phyloP scores from a whole-genome alignment of 1,284 basidiomycete species.

The Baeospora myosura region DNA sequence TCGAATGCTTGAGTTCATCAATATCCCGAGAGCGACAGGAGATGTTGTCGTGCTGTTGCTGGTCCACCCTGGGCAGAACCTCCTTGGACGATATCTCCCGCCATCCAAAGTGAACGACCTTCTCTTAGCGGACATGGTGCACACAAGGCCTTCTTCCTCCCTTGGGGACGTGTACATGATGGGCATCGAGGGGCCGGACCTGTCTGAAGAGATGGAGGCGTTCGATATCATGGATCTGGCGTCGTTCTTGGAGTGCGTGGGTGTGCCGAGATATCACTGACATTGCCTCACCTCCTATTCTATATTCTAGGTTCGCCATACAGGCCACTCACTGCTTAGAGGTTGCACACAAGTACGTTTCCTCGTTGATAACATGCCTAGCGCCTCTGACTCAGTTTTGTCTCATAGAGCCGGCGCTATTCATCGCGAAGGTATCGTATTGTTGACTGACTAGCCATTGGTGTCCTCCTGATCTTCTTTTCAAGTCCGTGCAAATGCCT shows the following conservation, averaged over 20 bases:
- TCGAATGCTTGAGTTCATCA: conserved; percentile 57
- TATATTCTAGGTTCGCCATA: conserved; percentile 50
- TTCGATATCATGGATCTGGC: conserved; percentile 70
- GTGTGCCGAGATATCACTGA: conserved; percentile 1
- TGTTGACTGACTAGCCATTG: not conserved
- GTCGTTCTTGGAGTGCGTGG: conserved; percentile 58
- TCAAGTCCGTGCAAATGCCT: conserved; percentile 64
- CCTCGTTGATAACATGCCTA: conserved; percentile 5
- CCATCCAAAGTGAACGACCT: conserved; percentile 60
- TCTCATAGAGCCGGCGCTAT: conserved; percentile 40
- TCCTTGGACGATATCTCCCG: conserved; percentile 60
- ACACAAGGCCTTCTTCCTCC: conserved; percentile 31
- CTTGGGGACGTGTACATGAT: conserved; percentile 47
- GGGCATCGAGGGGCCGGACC: conserved; percentile 33
- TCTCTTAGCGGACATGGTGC: conserved; percentile 48
- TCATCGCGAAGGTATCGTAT: conserved; percentile 52
- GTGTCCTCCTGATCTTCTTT: not conserved
- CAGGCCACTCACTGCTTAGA: conserved; percentile 66
- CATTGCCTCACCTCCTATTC: not conserved
- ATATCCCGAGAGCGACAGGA: conserved; percentile 53
- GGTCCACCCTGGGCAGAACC: conserved; percentile 58
- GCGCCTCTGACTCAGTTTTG: conserved; percentile 6
- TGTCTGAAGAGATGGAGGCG: conserved; percentile 45
- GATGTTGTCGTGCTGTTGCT: conserved; percentile 61
- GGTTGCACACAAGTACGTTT: conserved; percentile 48